These are phyloP conservation scores for Boletus patriciae DNA, from an alignment of 768 basidiomycete species.

Conservation along the genomic window DNA sequence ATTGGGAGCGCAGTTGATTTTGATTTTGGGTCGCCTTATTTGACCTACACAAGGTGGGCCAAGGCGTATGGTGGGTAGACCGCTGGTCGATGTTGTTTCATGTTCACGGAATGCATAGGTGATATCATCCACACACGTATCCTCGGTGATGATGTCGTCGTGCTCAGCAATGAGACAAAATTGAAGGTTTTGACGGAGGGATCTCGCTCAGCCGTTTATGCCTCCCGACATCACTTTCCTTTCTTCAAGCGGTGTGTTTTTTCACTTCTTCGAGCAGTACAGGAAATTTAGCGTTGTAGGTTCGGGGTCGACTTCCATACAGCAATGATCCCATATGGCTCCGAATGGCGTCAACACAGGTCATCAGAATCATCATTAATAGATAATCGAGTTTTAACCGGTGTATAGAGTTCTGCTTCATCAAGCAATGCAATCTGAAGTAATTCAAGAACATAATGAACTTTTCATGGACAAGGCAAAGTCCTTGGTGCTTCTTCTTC, in stretches of 20 bases:
- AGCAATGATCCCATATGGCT: constrained; percentile 1
- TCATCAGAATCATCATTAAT: background rate
- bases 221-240: background rate
- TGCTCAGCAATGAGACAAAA: background rate
- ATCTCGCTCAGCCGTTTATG: background rate
- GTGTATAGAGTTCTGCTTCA: background rate
- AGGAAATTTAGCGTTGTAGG: background rate
- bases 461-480: background rate
- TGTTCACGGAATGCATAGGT: background rate
- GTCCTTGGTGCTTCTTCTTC: background rate
- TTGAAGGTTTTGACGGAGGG: background rate
- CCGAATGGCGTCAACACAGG: constrained; percentile 6
- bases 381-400: background rate
- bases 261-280: background rate
- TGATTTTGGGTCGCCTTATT: constrained; percentile 1
- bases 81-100: background rate
- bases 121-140: background rate
- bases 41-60: constrained; percentile 1
- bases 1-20: background rate
- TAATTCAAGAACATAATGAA: background rate
- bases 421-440: constrained; percentile 1
- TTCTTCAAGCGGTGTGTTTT: background rate
- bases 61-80: background rate
- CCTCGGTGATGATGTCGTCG: background rate
- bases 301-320: constrained; percentile 5